Percentiles rank a stretch among this genome's conserved stretches.
Conservation (phyloP, 1,139 yeast genomes). For the Taphrina sp. region DNA sequence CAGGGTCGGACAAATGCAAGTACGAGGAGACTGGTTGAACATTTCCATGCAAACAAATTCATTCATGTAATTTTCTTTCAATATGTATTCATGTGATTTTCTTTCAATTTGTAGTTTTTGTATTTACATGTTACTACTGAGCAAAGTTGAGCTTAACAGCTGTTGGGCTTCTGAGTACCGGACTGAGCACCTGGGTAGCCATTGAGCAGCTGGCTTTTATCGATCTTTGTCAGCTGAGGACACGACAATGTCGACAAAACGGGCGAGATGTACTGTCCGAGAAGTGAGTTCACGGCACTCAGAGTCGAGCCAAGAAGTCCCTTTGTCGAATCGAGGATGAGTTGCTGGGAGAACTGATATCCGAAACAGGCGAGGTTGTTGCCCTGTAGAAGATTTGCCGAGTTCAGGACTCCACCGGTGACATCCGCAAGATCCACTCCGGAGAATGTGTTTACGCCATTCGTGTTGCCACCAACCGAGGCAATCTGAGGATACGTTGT, state of each 20-base stretch:
- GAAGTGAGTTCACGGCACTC: constrained; percentile 8
- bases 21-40: too few species aligned
- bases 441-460: constrained; percentile 13
- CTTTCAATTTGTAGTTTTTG: too few species aligned
- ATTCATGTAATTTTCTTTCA: too few species aligned
- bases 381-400: constrained; percentile 6
- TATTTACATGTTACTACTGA: too few species aligned
- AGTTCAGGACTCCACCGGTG: constrained; percentile 13
- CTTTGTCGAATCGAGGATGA: constrained; percentile 14
- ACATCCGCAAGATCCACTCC: constrained; percentile 13
- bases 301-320: background rate
- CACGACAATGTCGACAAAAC: background rate
- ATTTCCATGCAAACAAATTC: too few species aligned
- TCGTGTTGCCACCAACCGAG: constrained; percentile 24
- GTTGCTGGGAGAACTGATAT: constrained; percentile 5
- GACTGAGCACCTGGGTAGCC: constrained; percentile 12
- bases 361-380: constrained; percentile 18
- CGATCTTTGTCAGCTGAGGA: constrained; percentile 3
- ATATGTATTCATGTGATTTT: too few species aligned
- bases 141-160: too few species aligned
- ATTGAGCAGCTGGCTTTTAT: background rate
- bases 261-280: constrained; percentile 4
- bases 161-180: too few species aligned
- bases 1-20: too few species aligned
- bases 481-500: constrained; percentile 4